Base-by-base conservation (phyloP, 352 stramenopile species). In the Globisporangium heterothallicum region DNA sequence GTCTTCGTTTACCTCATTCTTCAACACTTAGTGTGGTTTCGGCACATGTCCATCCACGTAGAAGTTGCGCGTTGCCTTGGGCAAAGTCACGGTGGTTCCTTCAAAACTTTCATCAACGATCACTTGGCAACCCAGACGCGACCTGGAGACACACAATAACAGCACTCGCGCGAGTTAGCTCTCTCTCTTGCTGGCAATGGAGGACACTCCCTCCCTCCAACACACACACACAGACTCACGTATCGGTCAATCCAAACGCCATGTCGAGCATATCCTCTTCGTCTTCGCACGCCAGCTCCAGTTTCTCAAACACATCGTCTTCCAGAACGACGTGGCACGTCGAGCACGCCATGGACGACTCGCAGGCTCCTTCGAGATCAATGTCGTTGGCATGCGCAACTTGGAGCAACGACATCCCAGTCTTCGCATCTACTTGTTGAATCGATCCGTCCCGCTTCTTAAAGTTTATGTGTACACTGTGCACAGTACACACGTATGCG, bases 191-290 rank as follows among this genome's bases (percentile, higher is more conserved):
- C n/a, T n/a, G n/a, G n/a, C n/a, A n/a, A n/a, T n/a, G n/a, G n/a
- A n/a, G n/a, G n/a, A n/a, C n/a, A n/a, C n/a, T n/a, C n/a, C n/a
- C n/a, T n/a, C n/a, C n/a, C n/a, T n/a, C n/a, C n/a, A n/a, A n/a
- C n/a, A n/a, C n/a, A n/a, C n/a, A n/a, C n/a, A 24, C 6, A 22
- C 14, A 3, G 3, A 61, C 68, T 42, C 56, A 97, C 55, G 95
- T 98, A 58, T 97, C 74, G 0, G 94, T 97, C 35, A 99, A 80
- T 6, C 97, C 97, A 70, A 98, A 99, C 9, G 97, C 97, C 92
- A 99, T 97, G 70, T 99, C 95, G 30, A 98, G 79, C 93, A 98
- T 99, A 68, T 99, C 97, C 66, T 99, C 96, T 67, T 99, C 97
- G 49, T 99, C 95, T 65, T 99, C 96, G 44, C 70, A 94, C 8